Evolutionary conservation across 768 basidiomycete species (phyloP), one percentile per base, ranked within the genome.

Genomic region (Hericium rajendrae): DNA sequence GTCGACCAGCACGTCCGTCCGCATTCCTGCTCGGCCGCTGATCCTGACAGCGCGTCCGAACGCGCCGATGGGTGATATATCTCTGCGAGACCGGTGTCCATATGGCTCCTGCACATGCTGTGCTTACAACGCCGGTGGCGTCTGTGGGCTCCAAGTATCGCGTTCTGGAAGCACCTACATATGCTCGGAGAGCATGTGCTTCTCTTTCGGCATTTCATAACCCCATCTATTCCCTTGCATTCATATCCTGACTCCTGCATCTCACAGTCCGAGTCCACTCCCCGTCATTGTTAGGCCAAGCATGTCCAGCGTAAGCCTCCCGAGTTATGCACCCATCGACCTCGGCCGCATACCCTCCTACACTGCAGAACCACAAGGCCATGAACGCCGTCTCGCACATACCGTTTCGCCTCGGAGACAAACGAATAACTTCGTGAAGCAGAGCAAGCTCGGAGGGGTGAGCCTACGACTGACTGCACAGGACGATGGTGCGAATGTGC

Each of bases 221-320:
- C n/a, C 20, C 43, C 43, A 46, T 46, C n/a, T 46, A 20, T 20
- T 46, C 43, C 43, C 43, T 46, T 46, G 43, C 6, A 10, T 46
- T n/a, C 43, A n/a, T 20, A 20, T 46, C 18, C 0, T 6, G 9
- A 32, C 32, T 46, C 16, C 16, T 6, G n/a, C 43, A 20, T 46
- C 43, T 20, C 43, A 46, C 11, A n/a, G 15, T 58, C 49, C 43
- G 37, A 6, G 2, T 32, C 48, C 15, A 39, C 26, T 53, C 26
- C 40, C 49, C 28, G 28, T n/a, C 8, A 46, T 38, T 8, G 40
- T 38, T 26, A 38, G 11, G 28, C 16, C 49, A 20, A 16, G 20
- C 16, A 63, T 61, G 60, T 59, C 58, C 50, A 53, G 52, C 28
- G 8, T 39, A 16, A 59, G 61, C 58, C 62, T 62, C 20, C 58